Evolutionary conservation across 768 basidiomycete genomes (phyloP), one percentile per base, ranked within the genome.

Genomic region (Rossbeevera mucosa): DNA sequence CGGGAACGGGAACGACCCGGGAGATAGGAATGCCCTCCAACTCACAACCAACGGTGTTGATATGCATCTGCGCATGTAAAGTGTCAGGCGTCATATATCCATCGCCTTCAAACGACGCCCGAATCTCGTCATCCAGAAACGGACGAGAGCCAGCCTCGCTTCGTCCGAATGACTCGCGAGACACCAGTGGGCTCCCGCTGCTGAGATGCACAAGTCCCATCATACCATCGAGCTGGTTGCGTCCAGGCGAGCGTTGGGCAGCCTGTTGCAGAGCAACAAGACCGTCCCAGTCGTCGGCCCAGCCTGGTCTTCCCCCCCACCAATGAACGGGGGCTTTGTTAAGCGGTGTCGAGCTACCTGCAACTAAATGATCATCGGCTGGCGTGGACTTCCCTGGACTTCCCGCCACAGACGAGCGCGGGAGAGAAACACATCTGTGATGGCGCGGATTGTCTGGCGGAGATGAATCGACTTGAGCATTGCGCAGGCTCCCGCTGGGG

Each of bases 91-190:
- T 5, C 18, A 38, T 18, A 33, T 41, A 47, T 1, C 11, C 20
- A 12, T 40, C 3, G 22, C 44, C 45, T 18, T 56, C 53, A 38
- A 64, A 55, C 11, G 62, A 65, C 3, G 55, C 60, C n/a, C 46
- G 45, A 53, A 64, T 59, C 29, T 59, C 60, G 4, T 64, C 63
- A 7, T 65, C 53, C 33, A 53, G 9, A 43, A 64, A 63, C 4
- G 51, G 33, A 7, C 51, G 31, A 43, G 60, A 25, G 7, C 52
- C 20, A 7, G 5, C 30, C 16, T 4, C 14, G 13, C 28, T 25
- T 30, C 28, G 46, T 4, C 29, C 46, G 42, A 52, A 51, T 20
- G 44, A 52, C 14, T 63, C 58, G 22, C 33, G 48, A 48, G 30
- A 48, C 2, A 24, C 11, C 31, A 42, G n/a, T 1, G 25, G 26